These are phyloP conservation scores for Talaromyces funiculosus DNA, from an alignment of 2,329 filamentous ascomycete species.

Conservation along the genomic window DNA sequence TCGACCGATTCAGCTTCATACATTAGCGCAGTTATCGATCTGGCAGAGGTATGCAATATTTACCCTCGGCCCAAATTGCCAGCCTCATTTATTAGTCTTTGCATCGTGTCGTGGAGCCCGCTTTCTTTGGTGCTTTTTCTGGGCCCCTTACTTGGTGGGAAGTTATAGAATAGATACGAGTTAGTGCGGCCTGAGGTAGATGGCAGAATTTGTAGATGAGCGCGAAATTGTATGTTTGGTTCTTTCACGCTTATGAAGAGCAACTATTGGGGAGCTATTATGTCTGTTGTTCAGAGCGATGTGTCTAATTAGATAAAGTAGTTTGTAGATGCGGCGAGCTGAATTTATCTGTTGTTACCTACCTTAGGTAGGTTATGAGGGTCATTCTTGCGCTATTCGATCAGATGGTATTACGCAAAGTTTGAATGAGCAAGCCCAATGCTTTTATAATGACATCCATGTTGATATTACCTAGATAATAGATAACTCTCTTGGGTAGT, in stretches of 20 bases:
- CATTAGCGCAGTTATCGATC: not conserved
- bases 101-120: not conserved
- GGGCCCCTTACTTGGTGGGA: not conserved
- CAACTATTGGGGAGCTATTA: not conserved
- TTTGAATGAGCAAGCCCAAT: not conserved
- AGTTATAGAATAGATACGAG: not conserved
- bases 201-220: not conserved
- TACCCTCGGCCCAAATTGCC: not conserved
- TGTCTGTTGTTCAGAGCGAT: not conserved
- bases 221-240: not conserved
- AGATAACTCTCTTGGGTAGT: no score
- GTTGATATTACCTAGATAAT: no score
- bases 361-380: not conserved
- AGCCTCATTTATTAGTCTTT: not conserved
- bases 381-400: not conserved
- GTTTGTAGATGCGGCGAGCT: not conserved
- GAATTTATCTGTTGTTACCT: not conserved
- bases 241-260: not conserved
- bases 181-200: not conserved
- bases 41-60: not conserved
- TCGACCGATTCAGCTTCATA: not conserved
- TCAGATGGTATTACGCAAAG: not conserved
- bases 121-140: not conserved
- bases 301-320: not conserved
- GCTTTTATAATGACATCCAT: no score